Percentiles rank a stretch among this genome's conserved stretches.
Evolutionary conservation across 2,329 filamentous ascomycete genomes (phyloP).

Genomic region (Aspergillus sp.): DNA sequence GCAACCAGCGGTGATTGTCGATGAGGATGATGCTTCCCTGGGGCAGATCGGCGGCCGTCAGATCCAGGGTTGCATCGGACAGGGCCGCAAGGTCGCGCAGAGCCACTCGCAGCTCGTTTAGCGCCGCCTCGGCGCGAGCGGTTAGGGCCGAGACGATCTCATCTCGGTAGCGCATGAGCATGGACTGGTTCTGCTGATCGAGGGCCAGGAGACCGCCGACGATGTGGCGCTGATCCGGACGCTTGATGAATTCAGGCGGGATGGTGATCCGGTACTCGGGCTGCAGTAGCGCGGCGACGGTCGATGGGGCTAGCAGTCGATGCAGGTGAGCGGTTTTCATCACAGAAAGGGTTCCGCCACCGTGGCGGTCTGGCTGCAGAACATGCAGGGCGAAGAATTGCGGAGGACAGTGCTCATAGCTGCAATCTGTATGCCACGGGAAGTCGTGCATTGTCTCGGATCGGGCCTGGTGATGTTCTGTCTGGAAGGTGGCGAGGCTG

Average conservation of each 20-base stretch:
- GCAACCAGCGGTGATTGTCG: background rate
- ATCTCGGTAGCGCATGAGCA: background rate
- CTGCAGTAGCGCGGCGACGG: background rate
- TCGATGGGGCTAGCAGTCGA: background rate
- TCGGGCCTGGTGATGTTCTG: conserved; percentile 27
- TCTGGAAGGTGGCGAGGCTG: conserved; percentile 20
- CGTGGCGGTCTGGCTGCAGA: conserved; percentile 32
- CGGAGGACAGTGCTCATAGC: conserved; percentile 33
- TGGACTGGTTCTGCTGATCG: background rate
- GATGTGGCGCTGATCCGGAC: background rate
- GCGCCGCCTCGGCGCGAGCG: too few relatives aligned
- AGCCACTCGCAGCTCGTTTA: too few relatives aligned
- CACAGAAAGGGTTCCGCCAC: conserved; percentile 36
- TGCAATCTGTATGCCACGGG: conserved; percentile 42
- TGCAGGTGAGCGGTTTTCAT: conserved; percentile 28
- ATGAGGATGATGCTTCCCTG: background rate
- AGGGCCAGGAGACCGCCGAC: background rate
- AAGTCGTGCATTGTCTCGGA: conserved; percentile 40
- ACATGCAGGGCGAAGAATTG: conserved; percentile 39
- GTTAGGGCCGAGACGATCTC: background rate
- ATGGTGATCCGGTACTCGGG: background rate
- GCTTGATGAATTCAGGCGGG: background rate
- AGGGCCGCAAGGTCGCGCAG: too few relatives aligned
- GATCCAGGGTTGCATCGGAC: background rate
- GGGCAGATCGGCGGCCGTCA: background rate